Percentiles rank a stretch among this genome's conserved stretches.
phyloP scores from a whole-genome alignment of 2,329 filamentous ascomycete genomes.

The Berkeleyomyces rouxiae region DNA sequence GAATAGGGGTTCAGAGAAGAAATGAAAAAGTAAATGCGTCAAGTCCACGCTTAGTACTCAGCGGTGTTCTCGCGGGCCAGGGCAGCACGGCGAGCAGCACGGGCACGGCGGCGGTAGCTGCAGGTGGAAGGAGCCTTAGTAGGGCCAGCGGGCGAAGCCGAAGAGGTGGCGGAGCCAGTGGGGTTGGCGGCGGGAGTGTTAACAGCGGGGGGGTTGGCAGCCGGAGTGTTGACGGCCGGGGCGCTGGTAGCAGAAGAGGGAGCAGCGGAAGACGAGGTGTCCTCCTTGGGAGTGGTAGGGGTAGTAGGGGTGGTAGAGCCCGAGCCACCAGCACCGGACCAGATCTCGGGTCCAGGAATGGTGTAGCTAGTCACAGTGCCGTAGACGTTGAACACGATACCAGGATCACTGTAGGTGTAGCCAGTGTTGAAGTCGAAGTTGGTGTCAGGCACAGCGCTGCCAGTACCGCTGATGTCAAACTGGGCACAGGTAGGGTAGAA shows the following conservation, averaged over 20 bases:
- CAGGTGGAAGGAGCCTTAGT: constrained; percentile 3
- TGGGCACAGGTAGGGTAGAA: constrained; percentile 36
- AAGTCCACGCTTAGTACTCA: neutral
- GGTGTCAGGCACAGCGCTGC: constrained; percentile 27
- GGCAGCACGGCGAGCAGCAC: constrained; percentile 14
- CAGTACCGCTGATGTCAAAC: constrained; percentile 27
- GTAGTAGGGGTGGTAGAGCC: neutral
- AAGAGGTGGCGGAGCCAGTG: neutral
- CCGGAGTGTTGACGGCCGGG: constrained; percentile 4
- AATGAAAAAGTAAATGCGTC: neutral
- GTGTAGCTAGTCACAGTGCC: constrained; percentile 18
- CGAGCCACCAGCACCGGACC: constrained; percentile 14
- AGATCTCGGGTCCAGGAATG: constrained; percentile 23
- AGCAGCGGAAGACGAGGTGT: neutral
- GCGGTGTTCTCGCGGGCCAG: constrained; percentile 1
- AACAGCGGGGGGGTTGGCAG: constrained; percentile 15
- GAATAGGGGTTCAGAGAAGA: neutral
- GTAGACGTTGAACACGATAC: constrained; percentile 46
- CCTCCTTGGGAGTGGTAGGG: neutral
- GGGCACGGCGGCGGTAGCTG: constrained; percentile 13
- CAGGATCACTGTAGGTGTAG: constrained; percentile 40
- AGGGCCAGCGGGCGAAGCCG: neutral
- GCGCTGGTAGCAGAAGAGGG: constrained; percentile 6
- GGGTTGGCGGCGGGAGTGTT: constrained; percentile 5
- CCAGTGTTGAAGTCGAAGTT: constrained; percentile 32